Percentiles rank a stretch among this genome's conserved stretches.
These are phyloP conservation scores for Volvox africanus DNA, from an alignment of 139 green algal genomes.

Conservation along the genomic window DNA sequence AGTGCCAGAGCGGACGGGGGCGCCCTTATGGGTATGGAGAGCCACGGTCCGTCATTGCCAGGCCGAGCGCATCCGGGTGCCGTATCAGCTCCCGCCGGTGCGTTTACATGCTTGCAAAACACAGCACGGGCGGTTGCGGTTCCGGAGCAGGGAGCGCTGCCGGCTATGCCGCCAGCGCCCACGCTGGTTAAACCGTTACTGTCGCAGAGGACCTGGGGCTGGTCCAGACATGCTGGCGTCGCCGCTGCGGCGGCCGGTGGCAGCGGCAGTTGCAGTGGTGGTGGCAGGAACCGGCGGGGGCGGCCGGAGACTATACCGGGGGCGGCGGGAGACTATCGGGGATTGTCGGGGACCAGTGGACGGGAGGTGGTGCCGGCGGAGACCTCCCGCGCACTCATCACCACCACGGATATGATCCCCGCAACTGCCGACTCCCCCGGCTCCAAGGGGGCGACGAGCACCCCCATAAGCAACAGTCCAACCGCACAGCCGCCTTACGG, in stretches of 20 bases:
- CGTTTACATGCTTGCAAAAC: too few relatives aligned
- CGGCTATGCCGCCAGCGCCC: too few relatives aligned
- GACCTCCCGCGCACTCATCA: background rate
- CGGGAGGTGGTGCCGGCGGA: background rate
- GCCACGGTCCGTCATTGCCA: too few relatives aligned
- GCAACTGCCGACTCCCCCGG: background rate
- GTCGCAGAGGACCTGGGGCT: background rate
- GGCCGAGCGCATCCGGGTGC: too few relatives aligned
- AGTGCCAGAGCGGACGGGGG: too few relatives aligned
- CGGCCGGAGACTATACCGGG: too few relatives aligned
- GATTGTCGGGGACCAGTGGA: too few relatives aligned
- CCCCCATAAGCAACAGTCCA: background rate
- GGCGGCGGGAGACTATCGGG: too few relatives aligned
- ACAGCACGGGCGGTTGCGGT: background rate
- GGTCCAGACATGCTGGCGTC: background rate
- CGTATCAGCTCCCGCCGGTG: too few relatives aligned
- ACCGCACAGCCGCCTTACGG: background rate
- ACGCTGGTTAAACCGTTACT: too few relatives aligned
- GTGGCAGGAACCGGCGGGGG: too few relatives aligned
- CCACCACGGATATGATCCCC: conserved; percentile 11
- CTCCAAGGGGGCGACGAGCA: background rate
- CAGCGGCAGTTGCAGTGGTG: background rate
- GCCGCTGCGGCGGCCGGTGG: background rate
- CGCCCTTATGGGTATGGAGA: too few relatives aligned
- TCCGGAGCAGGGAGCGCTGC: background rate